Percentiles rank a stretch among this genome's conserved stretches.
Evolutionary conservation across 2,329 filamentous ascomycete species (phyloP).

Genomic region (Chaetomium sp.): DNA sequence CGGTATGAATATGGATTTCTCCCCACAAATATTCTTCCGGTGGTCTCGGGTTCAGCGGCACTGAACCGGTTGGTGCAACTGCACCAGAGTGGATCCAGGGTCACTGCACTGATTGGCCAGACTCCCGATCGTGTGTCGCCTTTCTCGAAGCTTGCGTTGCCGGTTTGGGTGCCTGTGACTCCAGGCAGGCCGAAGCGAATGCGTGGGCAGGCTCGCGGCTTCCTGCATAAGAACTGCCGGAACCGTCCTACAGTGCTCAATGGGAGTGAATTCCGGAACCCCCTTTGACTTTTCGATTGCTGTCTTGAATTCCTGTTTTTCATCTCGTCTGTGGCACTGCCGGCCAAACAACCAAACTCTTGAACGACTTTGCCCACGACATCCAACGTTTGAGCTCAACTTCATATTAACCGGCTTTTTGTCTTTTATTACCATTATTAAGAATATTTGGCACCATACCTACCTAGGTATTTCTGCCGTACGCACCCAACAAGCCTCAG

Average conservation of each 20-base stretch:
- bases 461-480: background rate
- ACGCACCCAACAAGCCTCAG: background rate
- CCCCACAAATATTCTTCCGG: too few species aligned
- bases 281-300: background rate
- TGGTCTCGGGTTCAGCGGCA: too few species aligned
- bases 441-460: background rate
- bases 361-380: background rate
- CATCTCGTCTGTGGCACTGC: background rate
- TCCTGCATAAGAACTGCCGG: conserved; percentile 22
- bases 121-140: background rate
- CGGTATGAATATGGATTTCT: too few species aligned
- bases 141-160: conserved; percentile 24
- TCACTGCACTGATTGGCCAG: background rate
- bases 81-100: too few species aligned
- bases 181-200: conserved; percentile 22
- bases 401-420: background rate
- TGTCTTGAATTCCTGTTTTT: background rate
- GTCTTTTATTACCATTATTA: background rate
- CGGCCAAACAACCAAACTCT: background rate
- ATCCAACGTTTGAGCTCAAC: background rate
- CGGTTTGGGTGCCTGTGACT: conserved; percentile 20
- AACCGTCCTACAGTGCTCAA: background rate
- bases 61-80: background rate
- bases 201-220: conserved; percentile 6
- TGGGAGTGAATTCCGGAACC: background rate